Evolutionary conservation across 202 grass and related monocot genomes (phyloP).

Genomic region (Alloteropsis angusta): DNA sequence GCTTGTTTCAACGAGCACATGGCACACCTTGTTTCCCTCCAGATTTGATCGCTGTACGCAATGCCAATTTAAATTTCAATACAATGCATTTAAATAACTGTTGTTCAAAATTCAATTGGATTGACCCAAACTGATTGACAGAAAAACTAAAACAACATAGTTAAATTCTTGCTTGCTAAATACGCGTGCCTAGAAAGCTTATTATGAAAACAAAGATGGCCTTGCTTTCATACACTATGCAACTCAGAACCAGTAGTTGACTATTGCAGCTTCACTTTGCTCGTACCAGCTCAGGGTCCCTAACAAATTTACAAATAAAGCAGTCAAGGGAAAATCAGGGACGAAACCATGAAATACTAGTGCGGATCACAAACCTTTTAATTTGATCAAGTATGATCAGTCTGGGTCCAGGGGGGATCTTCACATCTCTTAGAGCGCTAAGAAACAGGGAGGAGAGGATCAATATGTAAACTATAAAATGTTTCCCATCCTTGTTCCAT

Average conservation of each 20-base stretch:
- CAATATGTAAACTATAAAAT: not conserved
- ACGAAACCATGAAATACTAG: not conserved
- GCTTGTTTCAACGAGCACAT: not conserved
- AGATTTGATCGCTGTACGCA: not conserved
- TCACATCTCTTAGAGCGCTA: conserved; percentile 91
- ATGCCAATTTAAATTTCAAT: not conserved
- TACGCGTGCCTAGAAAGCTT: not conserved
- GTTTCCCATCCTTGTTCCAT: not conserved
- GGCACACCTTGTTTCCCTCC: not conserved
- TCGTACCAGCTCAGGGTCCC: conserved; percentile 45
- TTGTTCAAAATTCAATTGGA: conserved; percentile 10
- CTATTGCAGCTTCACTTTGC: conserved; percentile 18
- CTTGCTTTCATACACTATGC: not conserved
- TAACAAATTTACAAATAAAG: conserved; percentile 15
- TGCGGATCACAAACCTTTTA: conserved; percentile 49
- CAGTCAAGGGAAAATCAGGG: not conserved
- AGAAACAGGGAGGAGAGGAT: conserved; percentile 4
- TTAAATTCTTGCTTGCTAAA: not conserved
- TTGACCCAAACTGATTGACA: not conserved
- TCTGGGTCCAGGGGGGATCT: conserved; percentile 82
- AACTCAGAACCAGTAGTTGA: conserved; percentile 2
- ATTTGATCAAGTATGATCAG: conserved; percentile 89
- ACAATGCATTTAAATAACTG: not conserved
- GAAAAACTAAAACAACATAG: conserved; percentile 4
- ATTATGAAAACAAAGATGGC: conserved; percentile 20